Percentiles rank a stretch among this genome's conserved stretches.
These are phyloP conservation scores for Ophiosphaerella herpotricha DNA, from an alignment of 2,329 filamentous ascomycete species.

Conservation along the genomic window DNA sequence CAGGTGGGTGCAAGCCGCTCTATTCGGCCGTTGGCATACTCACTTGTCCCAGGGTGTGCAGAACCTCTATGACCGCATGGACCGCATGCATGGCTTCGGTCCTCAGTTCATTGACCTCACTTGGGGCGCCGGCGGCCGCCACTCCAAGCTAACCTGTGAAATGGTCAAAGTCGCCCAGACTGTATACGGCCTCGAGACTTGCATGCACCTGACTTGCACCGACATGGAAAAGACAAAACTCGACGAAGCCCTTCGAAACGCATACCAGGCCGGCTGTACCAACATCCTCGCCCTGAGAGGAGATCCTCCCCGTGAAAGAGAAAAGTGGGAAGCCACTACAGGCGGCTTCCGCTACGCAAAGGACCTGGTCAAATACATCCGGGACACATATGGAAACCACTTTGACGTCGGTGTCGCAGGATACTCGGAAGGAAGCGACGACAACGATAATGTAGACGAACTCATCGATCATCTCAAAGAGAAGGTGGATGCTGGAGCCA, in stretches of 20 bases:
- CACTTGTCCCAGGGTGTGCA: constrained; percentile 71
- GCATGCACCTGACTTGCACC: constrained; percentile 98
- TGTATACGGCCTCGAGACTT: constrained; percentile 94
- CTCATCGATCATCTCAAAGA: constrained; percentile 93
- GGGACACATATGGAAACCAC: constrained; percentile 78
- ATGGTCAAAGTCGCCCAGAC: constrained; percentile 97
- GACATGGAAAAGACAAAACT: constrained; percentile 95
- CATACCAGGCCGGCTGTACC: constrained; percentile 93
- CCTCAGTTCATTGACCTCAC: constrained; percentile 98
- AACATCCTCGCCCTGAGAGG: constrained; percentile 95
- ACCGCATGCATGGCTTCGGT: constrained; percentile 94
- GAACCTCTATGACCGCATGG: constrained; percentile 99
- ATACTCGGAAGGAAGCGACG: constrained; percentile 94
- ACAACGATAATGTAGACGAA: constrained; percentile 82
- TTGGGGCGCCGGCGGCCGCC: constrained; percentile 92
- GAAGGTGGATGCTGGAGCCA: constrained; percentile 91
- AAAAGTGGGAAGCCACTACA: constrained; percentile 88
- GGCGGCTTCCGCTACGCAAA: constrained; percentile 89
- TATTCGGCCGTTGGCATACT: too few relatives aligned
- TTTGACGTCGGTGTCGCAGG: constrained; percentile 98
- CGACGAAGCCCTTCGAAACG: constrained; percentile 82
- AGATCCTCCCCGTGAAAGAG: constrained; percentile 90
- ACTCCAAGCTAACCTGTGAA: constrained; percentile 91
- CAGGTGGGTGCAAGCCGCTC: constrained; percentile 53
- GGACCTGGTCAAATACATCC: constrained; percentile 86